These are phyloP conservation scores for Begonia masoniana DNA, from an alignment of 306 rosid species.

Conservation along the genomic window DNA sequence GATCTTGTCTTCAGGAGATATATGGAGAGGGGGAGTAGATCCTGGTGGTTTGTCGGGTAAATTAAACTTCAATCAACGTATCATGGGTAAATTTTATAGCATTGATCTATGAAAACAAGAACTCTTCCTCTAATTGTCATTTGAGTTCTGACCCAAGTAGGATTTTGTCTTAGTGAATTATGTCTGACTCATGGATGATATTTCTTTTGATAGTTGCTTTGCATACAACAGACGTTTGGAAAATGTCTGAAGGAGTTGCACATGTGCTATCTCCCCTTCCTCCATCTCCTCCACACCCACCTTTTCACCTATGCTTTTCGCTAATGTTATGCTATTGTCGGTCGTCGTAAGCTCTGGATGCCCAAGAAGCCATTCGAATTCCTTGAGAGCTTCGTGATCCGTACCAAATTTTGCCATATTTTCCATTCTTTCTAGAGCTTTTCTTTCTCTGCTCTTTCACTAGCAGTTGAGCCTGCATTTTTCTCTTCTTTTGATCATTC, in stretches of 20 bases:
- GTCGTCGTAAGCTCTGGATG: too few relatives aligned
- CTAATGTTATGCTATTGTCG: too few relatives aligned
- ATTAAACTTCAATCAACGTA: constrained; percentile 47
- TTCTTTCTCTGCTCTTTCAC: too few relatives aligned
- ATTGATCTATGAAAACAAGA: not conserved
- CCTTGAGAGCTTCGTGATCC: too few relatives aligned
- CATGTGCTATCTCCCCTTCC: constrained; percentile 33
- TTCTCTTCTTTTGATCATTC: too few relatives aligned
- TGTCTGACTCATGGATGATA: not conserved
- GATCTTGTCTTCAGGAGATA: constrained; percentile 54
- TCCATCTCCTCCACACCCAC: too few relatives aligned
- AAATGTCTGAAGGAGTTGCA: constrained; percentile 61
- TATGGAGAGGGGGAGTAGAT: constrained; percentile 31
- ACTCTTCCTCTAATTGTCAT: constrained; percentile 1
- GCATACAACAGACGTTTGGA: constrained; percentile 55
- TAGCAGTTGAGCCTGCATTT: too few relatives aligned
- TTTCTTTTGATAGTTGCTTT: constrained; percentile 46
- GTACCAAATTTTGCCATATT: too few relatives aligned
- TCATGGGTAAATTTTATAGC: constrained; percentile 43
- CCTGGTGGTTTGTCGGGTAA: constrained; percentile 20
- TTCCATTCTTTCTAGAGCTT: too few relatives aligned
- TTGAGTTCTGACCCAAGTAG: not conserved
- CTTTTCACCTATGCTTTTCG: too few relatives aligned
- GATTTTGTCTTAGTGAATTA: not conserved
- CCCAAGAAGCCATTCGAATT: too few relatives aligned